Evolutionary conservation across 805 yeast species (phyloP), one percentile per base, ranked within the genome.

Genomic region (Kockiozyma suomiensis): DNA sequence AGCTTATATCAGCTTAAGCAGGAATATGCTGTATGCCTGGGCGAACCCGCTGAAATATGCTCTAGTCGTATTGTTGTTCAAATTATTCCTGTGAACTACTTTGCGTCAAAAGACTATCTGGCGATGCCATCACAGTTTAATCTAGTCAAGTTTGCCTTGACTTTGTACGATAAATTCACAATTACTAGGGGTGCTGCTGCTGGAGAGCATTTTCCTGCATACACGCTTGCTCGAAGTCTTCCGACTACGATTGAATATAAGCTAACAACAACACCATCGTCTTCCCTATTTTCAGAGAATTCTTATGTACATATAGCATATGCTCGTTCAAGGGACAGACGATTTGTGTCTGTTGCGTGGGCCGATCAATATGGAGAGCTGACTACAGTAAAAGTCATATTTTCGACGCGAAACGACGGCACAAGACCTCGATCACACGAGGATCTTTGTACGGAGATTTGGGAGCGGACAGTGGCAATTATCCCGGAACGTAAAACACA

Each of bases 301-400:
- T 78, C 88, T 0, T 88, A 84, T 67, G 77, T 93, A 23, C 98
- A 94, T 70, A 78, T 94, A 10, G 90, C 96, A 0, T 93, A 92
- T 68, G 90, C 90, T 32, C 73, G 96, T 54, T 87, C 96, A 0
- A 77, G 82, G 2, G 96, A 92, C 71, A 85, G 84, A 61, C 84
- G 83, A 56, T 93, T 97, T 97, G 79, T 90, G 46, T 83, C 85
- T 23, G 96, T 90, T 0, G 86, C 96, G 0, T 90, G 97, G 96
- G 80, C 94, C 0, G 97, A 93, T 69, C 93, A 92, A 50, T 80
- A 81, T 70, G 97, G 97, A 0, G 77, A 78, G 2, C 78, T 83
- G 12, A 81, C 85, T 17, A 79, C 78, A 48, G 81, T 85, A 0
- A 85, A 83, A 65, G 80, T 90, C 0, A 88, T 70, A 41, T 55